Base-by-base conservation (phyloP, 208 protist species). In the Crithidia expoeki region DNA sequence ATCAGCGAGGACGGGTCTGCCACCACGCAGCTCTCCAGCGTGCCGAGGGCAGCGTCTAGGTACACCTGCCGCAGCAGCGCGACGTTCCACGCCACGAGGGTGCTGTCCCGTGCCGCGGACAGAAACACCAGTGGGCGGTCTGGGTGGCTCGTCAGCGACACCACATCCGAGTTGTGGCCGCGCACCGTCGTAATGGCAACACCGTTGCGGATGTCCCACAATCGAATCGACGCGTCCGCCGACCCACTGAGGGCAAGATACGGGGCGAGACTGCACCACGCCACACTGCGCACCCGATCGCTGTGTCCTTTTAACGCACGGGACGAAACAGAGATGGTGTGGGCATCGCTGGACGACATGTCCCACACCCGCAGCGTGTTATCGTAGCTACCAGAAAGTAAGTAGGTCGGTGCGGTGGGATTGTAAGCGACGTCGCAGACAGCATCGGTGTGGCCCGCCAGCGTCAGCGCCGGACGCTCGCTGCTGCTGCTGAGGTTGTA, bases 341-440 rank as follows among this genome's bases (percentile, higher is more conserved):
- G 90, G 10, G 81, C 63, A 42, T 85, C 80, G 52, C 67, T 82
- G 16, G 85, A 75, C 19, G 83, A 81, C 47, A 96, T 25, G 62
- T 96, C 91, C 95, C 95, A 98, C 64, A 98, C 80, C 14, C 94
- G 85, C 49, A 96, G 58, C 19, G 94, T 97, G 50, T 78, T 70
- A 69, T 98, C 96, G 77, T 98, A 83, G 68, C 86, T 89, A 53
- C 87, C 83, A 28, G 87, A 93, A 14, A 94, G 77, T 11, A 98
- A 66, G 59, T 93, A 85, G 40, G 85, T 50, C 42, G 82, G 72
- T n/a, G 92, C 80, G 47, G 83, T 72, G 0, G 86, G 87, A 72
- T 93, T 94, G 68, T 76, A 97, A 53, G 78, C 68, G 10, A 97
- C 83, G 70, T 93, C 83, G 53, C 76, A 90, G 27, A 94, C 89